phyloP scores from a whole-genome alignment of 2,329 filamentous ascomycete genomes.

The Nemania diffusa region DNA sequence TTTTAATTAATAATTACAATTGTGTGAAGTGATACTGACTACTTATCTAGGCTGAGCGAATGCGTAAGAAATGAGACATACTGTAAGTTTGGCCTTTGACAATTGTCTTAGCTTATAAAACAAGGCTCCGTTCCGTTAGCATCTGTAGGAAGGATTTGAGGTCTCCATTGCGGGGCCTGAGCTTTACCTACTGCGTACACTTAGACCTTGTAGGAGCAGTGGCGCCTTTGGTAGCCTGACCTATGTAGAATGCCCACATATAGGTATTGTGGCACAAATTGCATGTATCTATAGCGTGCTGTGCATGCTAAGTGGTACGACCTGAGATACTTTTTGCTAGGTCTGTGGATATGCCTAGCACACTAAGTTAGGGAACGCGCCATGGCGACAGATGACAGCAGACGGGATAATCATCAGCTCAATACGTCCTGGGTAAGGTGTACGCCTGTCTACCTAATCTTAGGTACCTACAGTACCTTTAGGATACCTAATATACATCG shows the following conservation, averaged over 20 bases:
- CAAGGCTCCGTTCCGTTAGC: neutral
- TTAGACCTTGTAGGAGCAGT: neutral
- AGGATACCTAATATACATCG: neutral
- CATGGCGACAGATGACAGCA: conserved; percentile 8
- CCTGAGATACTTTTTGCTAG: neutral
- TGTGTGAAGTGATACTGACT: neutral
- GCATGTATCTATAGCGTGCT: neutral
- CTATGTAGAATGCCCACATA: neutral
- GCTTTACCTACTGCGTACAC: too few species aligned
- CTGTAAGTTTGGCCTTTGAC: neutral
- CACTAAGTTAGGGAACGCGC: neutral
- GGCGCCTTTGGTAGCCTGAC: neutral
- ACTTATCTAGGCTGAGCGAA: neutral
- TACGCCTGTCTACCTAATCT: neutral
- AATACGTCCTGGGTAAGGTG: conserved; percentile 15
- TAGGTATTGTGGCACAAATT: conserved; percentile 1
- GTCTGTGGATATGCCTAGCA: neutral
- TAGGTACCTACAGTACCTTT: neutral
- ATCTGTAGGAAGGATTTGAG: conserved; percentile 3
- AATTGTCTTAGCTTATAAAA: neutral
- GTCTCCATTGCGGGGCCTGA: neutral
- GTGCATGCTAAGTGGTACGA: neutral
- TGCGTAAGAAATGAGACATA: neutral
- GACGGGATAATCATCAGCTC: conserved; percentile 6
- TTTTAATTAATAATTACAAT: conserved; percentile 1